These are phyloP conservation scores for Pulveroboletus sp. DNA, from an alignment of 768 basidiomycete species.

Conservation along the genomic window DNA sequence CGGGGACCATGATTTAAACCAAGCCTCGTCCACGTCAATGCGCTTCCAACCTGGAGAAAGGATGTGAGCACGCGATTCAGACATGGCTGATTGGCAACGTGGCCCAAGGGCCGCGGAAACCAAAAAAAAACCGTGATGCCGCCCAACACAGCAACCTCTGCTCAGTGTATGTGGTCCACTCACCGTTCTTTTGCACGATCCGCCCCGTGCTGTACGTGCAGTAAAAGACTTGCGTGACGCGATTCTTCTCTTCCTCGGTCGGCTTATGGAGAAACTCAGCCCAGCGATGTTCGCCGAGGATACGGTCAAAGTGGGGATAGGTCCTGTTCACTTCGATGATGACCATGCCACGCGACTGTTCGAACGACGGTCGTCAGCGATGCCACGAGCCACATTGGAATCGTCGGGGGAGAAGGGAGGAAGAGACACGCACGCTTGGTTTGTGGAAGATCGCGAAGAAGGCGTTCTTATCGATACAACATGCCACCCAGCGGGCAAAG, in stretches of 20 bases:
- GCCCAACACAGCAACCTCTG: not conserved
- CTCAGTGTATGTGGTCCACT: constrained; percentile 11
- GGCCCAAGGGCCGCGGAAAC: too few species aligned
- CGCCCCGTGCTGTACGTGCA: constrained; percentile 37
- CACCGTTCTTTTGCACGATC: constrained; percentile 44
- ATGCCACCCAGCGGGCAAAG: constrained; percentile 43
- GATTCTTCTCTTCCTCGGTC: constrained; percentile 24
- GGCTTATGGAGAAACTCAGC: constrained; percentile 35
- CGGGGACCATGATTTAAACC: constrained; percentile 34
- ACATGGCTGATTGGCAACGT: not conserved
- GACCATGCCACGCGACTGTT: constrained; percentile 42
- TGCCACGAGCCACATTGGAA: too few species aligned
- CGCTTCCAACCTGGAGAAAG: constrained; percentile 43
- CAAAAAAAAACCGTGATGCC: not conserved
- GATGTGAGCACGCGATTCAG: not conserved
- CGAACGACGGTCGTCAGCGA: constrained; percentile 2
- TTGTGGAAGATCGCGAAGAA: constrained; percentile 43
- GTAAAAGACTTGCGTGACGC: constrained; percentile 36
- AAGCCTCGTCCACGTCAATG: constrained; percentile 39
- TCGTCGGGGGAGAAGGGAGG: too few species aligned
- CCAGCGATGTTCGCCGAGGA: constrained; percentile 45
- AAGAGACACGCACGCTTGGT: constrained; percentile 36
- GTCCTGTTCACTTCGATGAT: constrained; percentile 40
- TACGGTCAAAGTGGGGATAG: constrained; percentile 28
- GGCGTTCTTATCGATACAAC: constrained; percentile 32